Evolutionary conservation across 1,284 basidiomycete genomes (phyloP).

Genomic region (Cryptococcus amylolentus): DNA sequence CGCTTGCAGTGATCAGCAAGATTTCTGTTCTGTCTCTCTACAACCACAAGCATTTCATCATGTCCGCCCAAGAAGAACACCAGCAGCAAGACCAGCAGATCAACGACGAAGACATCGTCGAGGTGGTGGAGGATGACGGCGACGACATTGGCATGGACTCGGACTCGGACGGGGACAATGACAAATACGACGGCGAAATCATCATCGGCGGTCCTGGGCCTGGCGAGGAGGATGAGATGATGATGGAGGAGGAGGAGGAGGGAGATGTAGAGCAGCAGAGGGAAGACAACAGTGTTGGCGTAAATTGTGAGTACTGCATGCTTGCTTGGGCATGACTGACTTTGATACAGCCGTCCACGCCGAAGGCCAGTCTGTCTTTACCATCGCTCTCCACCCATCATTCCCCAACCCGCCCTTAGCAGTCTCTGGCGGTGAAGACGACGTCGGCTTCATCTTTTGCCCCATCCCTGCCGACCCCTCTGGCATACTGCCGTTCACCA

Average conservation of each 20-base stretch:
- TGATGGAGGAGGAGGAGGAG: slow-evolving; percentile 18
- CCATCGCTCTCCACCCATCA: slow-evolving; percentile 68
- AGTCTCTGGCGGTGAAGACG: slow-evolving; percentile 91
- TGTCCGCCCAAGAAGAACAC: slow-evolving; percentile 11
- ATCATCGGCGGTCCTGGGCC: slow-evolving; percentile 30
- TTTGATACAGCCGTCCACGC: slow-evolving; percentile 40
- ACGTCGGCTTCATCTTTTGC: slow-evolving; percentile 82
- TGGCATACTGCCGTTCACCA: slow-evolving; percentile 8
- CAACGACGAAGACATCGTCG: slow-evolving; percentile 45
- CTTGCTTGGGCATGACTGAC: not conserved
- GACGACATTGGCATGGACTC: slow-evolving; percentile 67
- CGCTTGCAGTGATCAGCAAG: no score
- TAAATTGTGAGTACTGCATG: slow-evolving; percentile 16
- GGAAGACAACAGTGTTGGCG: slow-evolving; percentile 38
- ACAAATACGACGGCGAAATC: slow-evolving; percentile 50
- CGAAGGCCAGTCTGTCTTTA: slow-evolving; percentile 67
- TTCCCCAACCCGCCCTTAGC: slow-evolving; percentile 76
- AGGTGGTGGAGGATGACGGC: slow-evolving; percentile 60
- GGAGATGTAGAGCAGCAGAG: slow-evolving; percentile 5
- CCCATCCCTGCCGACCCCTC: slow-evolving; percentile 29
- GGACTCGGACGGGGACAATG: slow-evolving; percentile 60
- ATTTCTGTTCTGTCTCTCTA: no score
- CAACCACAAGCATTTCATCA: not conserved
- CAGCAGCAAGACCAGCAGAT: slow-evolving; percentile 39
- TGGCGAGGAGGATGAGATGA: slow-evolving; percentile 28